These are phyloP conservation scores for Papiliotrema flavescens DNA, from an alignment of 1,284 basidiomycete genomes.

Conservation along the genomic window DNA sequence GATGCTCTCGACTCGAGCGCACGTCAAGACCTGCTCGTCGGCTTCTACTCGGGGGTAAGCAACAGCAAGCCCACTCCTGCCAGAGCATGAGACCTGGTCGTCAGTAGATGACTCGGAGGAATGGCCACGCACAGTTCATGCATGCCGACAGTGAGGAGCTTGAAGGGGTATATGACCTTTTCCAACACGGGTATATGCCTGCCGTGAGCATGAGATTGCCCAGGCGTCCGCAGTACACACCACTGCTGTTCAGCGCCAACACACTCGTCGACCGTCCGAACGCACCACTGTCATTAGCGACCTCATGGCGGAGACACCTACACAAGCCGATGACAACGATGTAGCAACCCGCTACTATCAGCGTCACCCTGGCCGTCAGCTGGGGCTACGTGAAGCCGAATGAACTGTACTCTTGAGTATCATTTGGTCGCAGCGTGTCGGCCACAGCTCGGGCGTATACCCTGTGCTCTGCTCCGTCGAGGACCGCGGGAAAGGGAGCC, in stretches of 20 bases:
- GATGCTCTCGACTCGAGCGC: slow-evolving; percentile 84
- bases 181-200: slow-evolving; percentile 37
- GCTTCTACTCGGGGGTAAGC: slow-evolving; percentile 1
- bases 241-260: background rate
- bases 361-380: slow-evolving; percentile 1
- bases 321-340: slow-evolving; percentile 4
- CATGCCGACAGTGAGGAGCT: slow-evolving; percentile 81
- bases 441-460: slow-evolving; percentile 3
- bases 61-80: slow-evolving; percentile 52
- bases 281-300: background rate
- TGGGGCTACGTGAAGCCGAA: background rate
- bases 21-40: slow-evolving; percentile 64
- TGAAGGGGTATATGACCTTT: slow-evolving; percentile 82
- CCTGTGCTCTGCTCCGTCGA: background rate
- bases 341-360: slow-evolving; percentile 7
- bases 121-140: slow-evolving; percentile 63
- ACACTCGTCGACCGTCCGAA: background rate
- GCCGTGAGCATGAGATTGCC: background rate
- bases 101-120: background rate
- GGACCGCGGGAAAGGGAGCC: background rate
- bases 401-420: slow-evolving; percentile 1
- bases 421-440: slow-evolving; percentile 1
- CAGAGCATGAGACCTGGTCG: slow-evolving; percentile 72
- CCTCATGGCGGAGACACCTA: background rate
- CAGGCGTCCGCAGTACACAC: background rate